Percentiles rank a stretch among this genome's conserved stretches.
phyloP scores from a whole-genome alignment of 805 yeast species.

The Priceomyces carsonii region DNA sequence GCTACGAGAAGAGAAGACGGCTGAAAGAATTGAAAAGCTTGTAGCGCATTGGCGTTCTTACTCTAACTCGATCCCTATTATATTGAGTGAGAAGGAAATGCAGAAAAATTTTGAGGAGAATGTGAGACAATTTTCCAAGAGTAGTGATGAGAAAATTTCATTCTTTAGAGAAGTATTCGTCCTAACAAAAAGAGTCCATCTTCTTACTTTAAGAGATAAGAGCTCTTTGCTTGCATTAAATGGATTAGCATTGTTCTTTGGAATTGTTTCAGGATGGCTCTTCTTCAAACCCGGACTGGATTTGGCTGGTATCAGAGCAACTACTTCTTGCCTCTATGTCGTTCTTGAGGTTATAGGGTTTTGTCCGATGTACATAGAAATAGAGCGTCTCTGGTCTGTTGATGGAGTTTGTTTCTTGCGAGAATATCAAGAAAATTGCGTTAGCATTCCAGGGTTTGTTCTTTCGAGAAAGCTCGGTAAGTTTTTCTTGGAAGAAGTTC shows the following conservation, averaged over 20 bases:
- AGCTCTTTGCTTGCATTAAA: constrained; percentile 34
- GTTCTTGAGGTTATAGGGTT: constrained; percentile 42
- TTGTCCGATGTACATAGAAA: constrained; percentile 39
- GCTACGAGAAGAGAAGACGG: constrained; percentile 21
- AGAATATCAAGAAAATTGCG: constrained; percentile 70
- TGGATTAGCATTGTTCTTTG: constrained; percentile 48
- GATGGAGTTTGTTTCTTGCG: constrained; percentile 44
- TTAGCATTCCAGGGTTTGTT: constrained; percentile 66
- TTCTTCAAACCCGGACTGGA: constrained; percentile 63
- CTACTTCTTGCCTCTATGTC: constrained; percentile 37
- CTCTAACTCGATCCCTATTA: constrained; percentile 1
- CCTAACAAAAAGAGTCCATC: constrained; percentile 35
- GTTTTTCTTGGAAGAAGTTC: constrained; percentile 66
- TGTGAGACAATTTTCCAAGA: constrained; percentile 16
- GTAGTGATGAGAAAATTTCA: constrained; percentile 22
- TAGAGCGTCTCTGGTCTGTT: constrained; percentile 37
- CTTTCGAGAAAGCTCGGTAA: constrained; percentile 66
- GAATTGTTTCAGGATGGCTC: constrained; percentile 74
- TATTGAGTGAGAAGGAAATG: constrained; percentile 13
- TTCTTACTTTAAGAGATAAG: constrained; percentile 34
- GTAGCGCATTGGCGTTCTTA: constrained; percentile 26
- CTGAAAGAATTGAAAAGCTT: constrained; percentile 23
- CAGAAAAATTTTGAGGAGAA: constrained; percentile 16
- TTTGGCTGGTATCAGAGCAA: constrained; percentile 65
- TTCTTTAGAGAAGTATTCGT: constrained; percentile 29